These are phyloP conservation scores for Ceratobasidium theobromae DNA, from an alignment of 1,284 basidiomycete species.

Conservation along the genomic window DNA sequence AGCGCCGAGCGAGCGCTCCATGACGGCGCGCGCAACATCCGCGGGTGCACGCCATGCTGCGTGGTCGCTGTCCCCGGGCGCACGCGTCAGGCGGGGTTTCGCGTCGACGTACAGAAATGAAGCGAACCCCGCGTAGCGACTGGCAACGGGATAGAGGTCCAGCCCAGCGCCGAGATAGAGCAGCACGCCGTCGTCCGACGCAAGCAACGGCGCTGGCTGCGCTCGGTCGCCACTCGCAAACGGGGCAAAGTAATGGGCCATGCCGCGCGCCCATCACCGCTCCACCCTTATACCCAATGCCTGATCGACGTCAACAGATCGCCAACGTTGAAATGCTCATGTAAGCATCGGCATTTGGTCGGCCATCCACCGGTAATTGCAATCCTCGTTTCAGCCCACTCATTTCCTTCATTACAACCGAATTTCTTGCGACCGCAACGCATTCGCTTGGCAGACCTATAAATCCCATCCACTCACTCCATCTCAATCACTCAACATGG, in stretches of 20 bases:
- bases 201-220: not conserved
- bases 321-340: too few species aligned
- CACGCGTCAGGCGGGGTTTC: conserved; percentile 15
- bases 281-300: too few species aligned
- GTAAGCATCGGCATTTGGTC: too few species aligned
- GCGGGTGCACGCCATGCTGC: conserved; percentile 15
- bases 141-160: conserved; percentile 11
- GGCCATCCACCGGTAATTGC: too few species aligned
- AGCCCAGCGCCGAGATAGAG: conserved; percentile 23
- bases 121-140: conserved; percentile 6
- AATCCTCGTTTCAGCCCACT: too few species aligned
- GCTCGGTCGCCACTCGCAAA: conserved; percentile 5
- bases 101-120: conserved; percentile 24
- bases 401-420: too few species aligned
- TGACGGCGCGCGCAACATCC: conserved; percentile 12
- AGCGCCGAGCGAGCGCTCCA: not conserved
- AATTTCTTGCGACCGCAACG: too few species aligned
- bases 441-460: too few species aligned
- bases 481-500: not conserved
- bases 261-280: too few species aligned
- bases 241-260: conserved; percentile 1
- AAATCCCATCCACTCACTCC: too few species aligned
- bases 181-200: not conserved
- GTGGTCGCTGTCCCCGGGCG: conserved; percentile 23
- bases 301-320: too few species aligned